Base-by-base conservation (phyloP, 352 stramenopile genomes). In the Blastocystis hominis region DNA sequence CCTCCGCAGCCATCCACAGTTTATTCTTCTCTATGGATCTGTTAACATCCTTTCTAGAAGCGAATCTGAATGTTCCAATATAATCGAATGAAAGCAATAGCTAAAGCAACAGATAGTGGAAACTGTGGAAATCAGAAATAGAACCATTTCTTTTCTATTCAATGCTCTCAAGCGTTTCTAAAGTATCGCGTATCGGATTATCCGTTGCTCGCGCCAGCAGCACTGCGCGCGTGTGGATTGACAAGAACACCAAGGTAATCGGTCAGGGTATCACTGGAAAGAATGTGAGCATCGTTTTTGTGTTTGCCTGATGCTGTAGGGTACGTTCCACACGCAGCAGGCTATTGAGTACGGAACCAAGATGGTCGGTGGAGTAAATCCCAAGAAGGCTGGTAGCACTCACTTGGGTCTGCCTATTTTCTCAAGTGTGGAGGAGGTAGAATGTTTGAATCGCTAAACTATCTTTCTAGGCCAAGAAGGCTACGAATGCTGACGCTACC, bases 201-300 rank as follows among this genome's bases (percentile, higher is more conserved):
- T 76, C 64, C n/a, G 36, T 76, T 76, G 64, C 64, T 50, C 64
- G 64, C 24, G 72, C 72, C 46, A 84, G 72, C 72, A 84, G 72
- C n/a, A 97, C 93, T 44, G 96, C 96, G 89, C 98, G 98, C 88
- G 97, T 99, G 62, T 99, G 96, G 96, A 94, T 99, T 81, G 95
- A 99, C 92, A 98, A 98, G 92, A 94, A 99, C 91, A 99, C 97
- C 50, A 95, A 95, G 86, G 96, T 99, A 44, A 98, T 99, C 90
- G 98, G 95, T 90, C 97, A 99, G 91, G 97, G 97, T 70, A 99
- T 99, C 91, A 99, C 97, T 66, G 97, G 97, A 89, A 99, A 99
- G 91, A 95, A 98, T 93, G 94, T 96, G 91, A 53, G 91, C 76
- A 36, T 9, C 36, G 59, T 24, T 79, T 62, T 69, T 64, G 46